Conservation (phyloP, 2,329 filamentous ascomycete genomes). For the Rachicladosporium sp. region DNA sequence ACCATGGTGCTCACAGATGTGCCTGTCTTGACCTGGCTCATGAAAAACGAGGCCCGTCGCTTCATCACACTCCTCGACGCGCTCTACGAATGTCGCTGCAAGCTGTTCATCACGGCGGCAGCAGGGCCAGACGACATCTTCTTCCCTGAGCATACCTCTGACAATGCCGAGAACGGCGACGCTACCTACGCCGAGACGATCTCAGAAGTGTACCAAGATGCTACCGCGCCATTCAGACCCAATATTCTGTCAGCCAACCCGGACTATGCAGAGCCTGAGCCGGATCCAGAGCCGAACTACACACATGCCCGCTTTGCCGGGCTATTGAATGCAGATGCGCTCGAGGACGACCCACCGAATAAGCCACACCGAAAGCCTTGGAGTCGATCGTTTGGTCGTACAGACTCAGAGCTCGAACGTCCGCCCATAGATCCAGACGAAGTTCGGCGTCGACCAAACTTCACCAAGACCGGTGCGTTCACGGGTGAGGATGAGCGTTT, state of each 20-base stretch:
- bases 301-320: conserved; percentile 25
- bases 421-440: conserved; percentile 23
- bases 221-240: conserved; percentile 62
- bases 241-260: conserved; percentile 56
- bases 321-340: conserved; percentile 30
- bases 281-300: conserved; percentile 22
- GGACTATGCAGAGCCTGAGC: conserved; percentile 19
- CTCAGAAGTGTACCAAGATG: conserved; percentile 67
- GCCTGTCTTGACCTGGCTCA: conserved; percentile 51
- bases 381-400: conserved; percentile 20
- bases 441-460: conserved; percentile 38
- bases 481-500: conserved; percentile 75
- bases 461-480: conserved; percentile 54
- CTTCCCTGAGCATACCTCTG: conserved; percentile 48
- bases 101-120: conserved; percentile 56
- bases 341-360: conserved; percentile 40
- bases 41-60: conserved; percentile 70
- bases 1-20: conserved; percentile 63
- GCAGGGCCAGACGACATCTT: conserved; percentile 62
- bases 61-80: conserved; percentile 74
- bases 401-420: conserved; percentile 22
- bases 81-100: conserved; percentile 69
- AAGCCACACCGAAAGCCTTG: conserved; percentile 21
- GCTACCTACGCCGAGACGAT: conserved; percentile 53
- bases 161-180: conserved; percentile 27